Evolutionary conservation across 805 yeast genomes (phyloP).

Genomic region (Kodamaea kaohsiungensis): DNA sequence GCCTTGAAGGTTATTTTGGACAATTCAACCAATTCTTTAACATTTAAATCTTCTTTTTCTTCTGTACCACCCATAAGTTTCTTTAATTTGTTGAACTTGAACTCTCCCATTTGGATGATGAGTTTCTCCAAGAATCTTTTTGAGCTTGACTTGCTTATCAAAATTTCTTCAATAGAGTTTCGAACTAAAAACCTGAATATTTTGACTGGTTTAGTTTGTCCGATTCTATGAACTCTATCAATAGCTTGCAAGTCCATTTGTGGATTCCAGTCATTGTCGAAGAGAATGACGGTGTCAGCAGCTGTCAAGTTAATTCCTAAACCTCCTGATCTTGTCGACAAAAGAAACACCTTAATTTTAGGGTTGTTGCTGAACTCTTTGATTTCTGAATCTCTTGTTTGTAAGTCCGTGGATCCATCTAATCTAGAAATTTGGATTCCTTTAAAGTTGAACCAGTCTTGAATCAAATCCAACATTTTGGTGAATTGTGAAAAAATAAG

Average conservation of each 20-base stretch:
- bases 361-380: constrained; percentile 42
- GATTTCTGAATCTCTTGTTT: constrained; percentile 65
- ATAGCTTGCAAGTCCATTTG: constrained; percentile 96
- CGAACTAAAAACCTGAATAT: constrained; percentile 75
- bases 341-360: constrained; percentile 53
- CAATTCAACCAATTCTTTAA: constrained; percentile 15
- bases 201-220: constrained; percentile 82
- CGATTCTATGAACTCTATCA: constrained; percentile 93
- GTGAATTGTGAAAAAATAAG: constrained; percentile 88
- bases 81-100: constrained; percentile 30
- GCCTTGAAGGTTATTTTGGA: constrained; percentile 7
- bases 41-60: constrained; percentile 16
- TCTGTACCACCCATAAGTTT: constrained; percentile 19
- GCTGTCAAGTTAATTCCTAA: constrained; percentile 82
- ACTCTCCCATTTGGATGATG: constrained; percentile 50
- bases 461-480: constrained; percentile 73
- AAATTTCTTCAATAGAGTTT: constrained; percentile 80
- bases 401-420: constrained; percentile 75
- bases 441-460: constrained; percentile 65
- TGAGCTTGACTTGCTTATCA: constrained; percentile 74
- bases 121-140: constrained; percentile 78
- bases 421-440: constrained; percentile 55
- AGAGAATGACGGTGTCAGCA: constrained; percentile 87
- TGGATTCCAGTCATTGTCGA: constrained; percentile 97
- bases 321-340: constrained; percentile 95